These are phyloP conservation scores for Asterophora parasitica DNA, from an alignment of 768 basidiomycete species.

Conservation along the genomic window DNA sequence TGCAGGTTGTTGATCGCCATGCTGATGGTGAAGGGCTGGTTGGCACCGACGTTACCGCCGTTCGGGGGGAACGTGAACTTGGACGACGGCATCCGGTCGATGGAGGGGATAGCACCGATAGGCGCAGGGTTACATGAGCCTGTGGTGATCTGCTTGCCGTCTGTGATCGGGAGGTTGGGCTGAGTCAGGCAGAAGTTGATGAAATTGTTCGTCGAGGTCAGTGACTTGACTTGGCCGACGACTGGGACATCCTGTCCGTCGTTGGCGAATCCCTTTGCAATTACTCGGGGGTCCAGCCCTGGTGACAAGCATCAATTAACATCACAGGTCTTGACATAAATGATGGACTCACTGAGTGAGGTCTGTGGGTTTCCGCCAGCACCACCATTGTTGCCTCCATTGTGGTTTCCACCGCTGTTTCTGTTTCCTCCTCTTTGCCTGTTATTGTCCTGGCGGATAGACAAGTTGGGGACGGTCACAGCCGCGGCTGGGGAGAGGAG, in stretches of 20 bases:
- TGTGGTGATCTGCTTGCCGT: conserved; percentile 43
- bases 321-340: neutral
- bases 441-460: conserved; percentile 20
- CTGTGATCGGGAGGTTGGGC: conserved; percentile 41
- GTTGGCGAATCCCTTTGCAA: conserved; percentile 46
- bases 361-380: conserved; percentile 37
- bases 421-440: conserved; percentile 12
- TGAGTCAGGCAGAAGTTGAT: conserved; percentile 46
- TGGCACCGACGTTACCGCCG: conserved; percentile 36
- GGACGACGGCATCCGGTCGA: conserved; percentile 37
- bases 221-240: conserved; percentile 41
- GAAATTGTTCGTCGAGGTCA: conserved; percentile 56
- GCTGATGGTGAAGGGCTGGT: conserved; percentile 41
- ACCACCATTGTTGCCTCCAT: neutral
- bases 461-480: conserved; percentile 21
- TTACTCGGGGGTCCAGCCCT: conserved; percentile 49
- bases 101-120: conserved; percentile 46
- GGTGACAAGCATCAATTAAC: conserved; percentile 1
- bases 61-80: conserved; percentile 40
- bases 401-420: neutral
- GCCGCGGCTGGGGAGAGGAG: conserved; percentile 34
- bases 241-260: conserved; percentile 41
- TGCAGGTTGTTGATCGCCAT: conserved; percentile 36
- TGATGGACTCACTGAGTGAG: conserved; percentile 30
- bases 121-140: conserved; percentile 55